phyloP scores from a whole-genome alignment of 768 basidiomycete genomes.

The Boletus vermiculosoides region DNA sequence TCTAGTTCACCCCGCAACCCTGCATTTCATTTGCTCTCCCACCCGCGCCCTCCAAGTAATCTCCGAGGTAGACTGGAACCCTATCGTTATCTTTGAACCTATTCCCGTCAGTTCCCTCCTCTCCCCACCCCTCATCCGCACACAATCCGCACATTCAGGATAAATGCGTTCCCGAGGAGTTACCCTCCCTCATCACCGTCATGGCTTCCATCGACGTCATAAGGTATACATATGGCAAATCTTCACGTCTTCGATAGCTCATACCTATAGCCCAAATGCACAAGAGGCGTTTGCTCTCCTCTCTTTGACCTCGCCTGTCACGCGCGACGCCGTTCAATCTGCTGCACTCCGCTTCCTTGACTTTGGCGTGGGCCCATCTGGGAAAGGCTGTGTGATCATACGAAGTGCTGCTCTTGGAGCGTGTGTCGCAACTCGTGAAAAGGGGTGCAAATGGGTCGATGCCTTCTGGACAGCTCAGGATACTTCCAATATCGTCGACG shows the following conservation, averaged over 20 bases:
- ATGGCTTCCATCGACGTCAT: conserved; percentile 63
- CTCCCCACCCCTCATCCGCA: neutral
- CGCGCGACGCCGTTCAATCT: conserved; percentile 55
- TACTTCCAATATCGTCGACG: conserved; percentile 62
- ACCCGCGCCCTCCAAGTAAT: conserved; percentile 64
- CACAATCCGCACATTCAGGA: conserved; percentile 43
- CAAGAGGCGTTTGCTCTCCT: conserved; percentile 75
- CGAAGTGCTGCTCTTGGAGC: conserved; percentile 73
- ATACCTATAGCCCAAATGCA: conserved; percentile 69
- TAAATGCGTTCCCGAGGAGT: conserved; percentile 75
- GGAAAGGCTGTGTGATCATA: conserved; percentile 65
- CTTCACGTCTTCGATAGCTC: conserved; percentile 2
- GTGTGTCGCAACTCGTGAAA: conserved; percentile 50
- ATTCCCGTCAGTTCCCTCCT: conserved; percentile 60
- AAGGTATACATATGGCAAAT: conserved; percentile 45
- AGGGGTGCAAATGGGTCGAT: conserved; percentile 58
- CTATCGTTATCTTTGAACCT: conserved; percentile 78
- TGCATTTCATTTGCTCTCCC: conserved; percentile 90
- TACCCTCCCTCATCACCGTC: conserved; percentile 61
- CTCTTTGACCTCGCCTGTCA: conserved; percentile 44
- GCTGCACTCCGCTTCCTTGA: conserved; percentile 65
- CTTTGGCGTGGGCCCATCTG: conserved; percentile 51
- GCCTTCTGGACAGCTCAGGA: conserved; percentile 66
- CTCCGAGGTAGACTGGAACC: conserved; percentile 67
- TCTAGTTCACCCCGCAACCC: conserved; percentile 47